A percentile compares a stretch with the other conserved stretches of the same genome.
phyloP scores from a whole-genome alignment of 305 asterid genomes.

The Euphrasia arctica region DNA sequence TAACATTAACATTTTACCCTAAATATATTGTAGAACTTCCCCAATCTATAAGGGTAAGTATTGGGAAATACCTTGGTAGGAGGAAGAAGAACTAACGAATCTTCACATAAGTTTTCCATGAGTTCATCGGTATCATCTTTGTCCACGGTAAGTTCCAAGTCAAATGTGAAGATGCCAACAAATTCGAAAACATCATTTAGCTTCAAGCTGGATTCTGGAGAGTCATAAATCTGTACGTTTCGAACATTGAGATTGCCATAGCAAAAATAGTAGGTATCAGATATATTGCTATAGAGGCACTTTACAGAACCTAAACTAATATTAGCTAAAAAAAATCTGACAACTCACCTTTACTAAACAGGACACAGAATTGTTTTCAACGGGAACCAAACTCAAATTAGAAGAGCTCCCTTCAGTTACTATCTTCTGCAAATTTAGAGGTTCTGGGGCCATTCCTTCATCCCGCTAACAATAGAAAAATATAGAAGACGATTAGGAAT shows the following conservation, averaged over 20 bases:
- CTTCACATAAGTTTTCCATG: constrained; percentile 48
- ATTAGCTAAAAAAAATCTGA: neutral
- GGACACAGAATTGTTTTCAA: constrained; percentile 45
- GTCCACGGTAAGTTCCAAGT: constrained; percentile 44
- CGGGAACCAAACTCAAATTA: constrained; percentile 33
- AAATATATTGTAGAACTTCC: too few relatives aligned
- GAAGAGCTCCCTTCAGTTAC: constrained; percentile 37
- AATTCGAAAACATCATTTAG: constrained; percentile 92
- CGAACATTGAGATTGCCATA: constrained; percentile 13
- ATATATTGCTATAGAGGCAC: neutral
- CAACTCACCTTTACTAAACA: constrained; percentile 74
- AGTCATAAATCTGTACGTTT: constrained; percentile 69
- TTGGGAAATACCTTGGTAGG: constrained; percentile 54
- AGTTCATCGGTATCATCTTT: constrained; percentile 44
- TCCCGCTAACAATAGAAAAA: constrained; percentile 44
- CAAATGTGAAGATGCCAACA: constrained; percentile 74
- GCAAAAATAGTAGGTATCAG: constrained; percentile 11
- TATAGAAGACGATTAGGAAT: constrained; percentile 13
- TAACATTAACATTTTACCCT: too few relatives aligned
- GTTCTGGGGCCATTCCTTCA: constrained; percentile 38
- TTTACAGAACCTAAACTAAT: neutral
- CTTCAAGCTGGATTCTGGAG: constrained; percentile 70
- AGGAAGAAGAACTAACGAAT: constrained; percentile 45
- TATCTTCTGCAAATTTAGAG: constrained; percentile 35
- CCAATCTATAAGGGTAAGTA: constrained; percentile 9